phyloP scores from a whole-genome alignment of 139 green algal genomes.

The Tetradesmus lagerheimii region DNA sequence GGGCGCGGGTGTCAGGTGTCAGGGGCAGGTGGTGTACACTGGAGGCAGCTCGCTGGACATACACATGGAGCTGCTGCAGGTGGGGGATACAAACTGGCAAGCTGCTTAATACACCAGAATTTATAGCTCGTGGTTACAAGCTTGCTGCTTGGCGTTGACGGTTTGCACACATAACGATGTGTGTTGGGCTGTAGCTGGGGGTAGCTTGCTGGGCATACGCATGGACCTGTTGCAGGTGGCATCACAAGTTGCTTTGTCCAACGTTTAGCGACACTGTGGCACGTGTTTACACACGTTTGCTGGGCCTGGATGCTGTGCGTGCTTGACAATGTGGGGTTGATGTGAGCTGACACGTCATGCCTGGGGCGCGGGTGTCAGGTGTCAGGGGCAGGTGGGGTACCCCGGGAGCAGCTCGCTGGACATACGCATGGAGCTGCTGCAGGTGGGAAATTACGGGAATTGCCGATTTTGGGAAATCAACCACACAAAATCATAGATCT shows the following conservation, averaged over 20 bases:
- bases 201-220: constrained; percentile 78
- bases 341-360: background rate
- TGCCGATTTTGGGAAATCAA: too few relatives aligned
- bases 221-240: constrained; percentile 76
- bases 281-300: too few relatives aligned
- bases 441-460: too few relatives aligned
- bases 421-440: constrained; percentile 77
- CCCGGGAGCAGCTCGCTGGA: constrained; percentile 82
- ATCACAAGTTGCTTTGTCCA: constrained; percentile 51
- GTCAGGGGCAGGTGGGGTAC: constrained; percentile 77
- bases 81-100: background rate
- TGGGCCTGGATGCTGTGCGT: too few relatives aligned
- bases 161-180: too few relatives aligned
- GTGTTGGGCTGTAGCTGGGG: constrained; percentile 68
- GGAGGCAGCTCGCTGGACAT: constrained; percentile 82
- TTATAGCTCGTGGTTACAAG: too few relatives aligned
- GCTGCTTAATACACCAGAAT: too few relatives aligned
- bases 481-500: too few relatives aligned
- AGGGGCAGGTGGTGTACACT: constrained; percentile 82
- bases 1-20: too few relatives aligned
- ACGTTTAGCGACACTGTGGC: too few relatives aligned
- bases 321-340: background rate
- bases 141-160: too few relatives aligned
- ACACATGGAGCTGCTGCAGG: constrained; percentile 74
- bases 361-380: too few relatives aligned